A percentile compares a stretch with the other conserved stretches of the same genome.
Evolutionary conservation across 2,329 filamentous ascomycete genomes (phyloP).

Genomic region (Ceratocystis ficicola): DNA sequence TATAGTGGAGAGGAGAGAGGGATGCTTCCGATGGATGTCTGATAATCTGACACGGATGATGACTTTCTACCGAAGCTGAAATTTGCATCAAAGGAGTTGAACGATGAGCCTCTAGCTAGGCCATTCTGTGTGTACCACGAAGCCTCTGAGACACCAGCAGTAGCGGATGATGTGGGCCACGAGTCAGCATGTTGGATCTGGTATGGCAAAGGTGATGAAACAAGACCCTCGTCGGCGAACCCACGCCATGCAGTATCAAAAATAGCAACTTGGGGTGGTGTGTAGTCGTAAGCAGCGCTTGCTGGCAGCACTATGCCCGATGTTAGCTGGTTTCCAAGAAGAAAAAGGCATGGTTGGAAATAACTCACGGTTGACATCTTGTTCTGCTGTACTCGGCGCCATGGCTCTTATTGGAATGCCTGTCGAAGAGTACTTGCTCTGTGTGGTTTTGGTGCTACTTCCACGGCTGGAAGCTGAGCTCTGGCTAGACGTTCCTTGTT

Average conservation of each 20-base stretch:
- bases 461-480: not conserved
- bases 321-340: not conserved
- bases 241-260: not conserved
- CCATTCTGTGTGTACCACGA: not conserved
- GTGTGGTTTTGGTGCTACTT: not conserved
- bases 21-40: not conserved
- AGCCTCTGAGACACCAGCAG: not conserved
- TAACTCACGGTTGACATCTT: constrained; percentile 34
- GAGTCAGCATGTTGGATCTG: not conserved
- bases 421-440: constrained; percentile 30
- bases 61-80: not conserved
- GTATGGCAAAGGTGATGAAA: not conserved
- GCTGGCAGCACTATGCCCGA: not conserved
- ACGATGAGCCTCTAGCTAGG: not conserved
- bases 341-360: constrained; percentile 30
- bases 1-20: not conserved
- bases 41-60: not conserved
- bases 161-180: not conserved
- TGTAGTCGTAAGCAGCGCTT: not conserved
- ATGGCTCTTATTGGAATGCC: constrained; percentile 33
- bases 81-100: not conserved
- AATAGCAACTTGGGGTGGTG: not conserved
- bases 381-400: constrained; percentile 28
- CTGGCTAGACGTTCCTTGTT: constrained; percentile 30
- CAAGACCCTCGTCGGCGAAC: not conserved